These are phyloP conservation scores for Ramalina intermedia DNA, from an alignment of 495 filamentous ascomycete genomes.

Conservation along the genomic window DNA sequence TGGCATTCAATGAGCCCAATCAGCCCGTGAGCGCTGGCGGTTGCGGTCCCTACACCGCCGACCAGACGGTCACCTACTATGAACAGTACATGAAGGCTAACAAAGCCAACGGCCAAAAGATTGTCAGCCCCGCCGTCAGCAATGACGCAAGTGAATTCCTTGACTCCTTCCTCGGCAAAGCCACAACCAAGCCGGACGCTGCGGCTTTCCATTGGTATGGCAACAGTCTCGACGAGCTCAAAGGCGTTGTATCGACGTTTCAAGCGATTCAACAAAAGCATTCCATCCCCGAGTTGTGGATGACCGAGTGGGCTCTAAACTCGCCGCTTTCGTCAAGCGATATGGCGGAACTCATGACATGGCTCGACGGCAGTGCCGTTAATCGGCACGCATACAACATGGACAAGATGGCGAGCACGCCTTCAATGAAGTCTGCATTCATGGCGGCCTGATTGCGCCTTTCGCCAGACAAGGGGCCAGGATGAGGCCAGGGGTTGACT, in stretches of 20 bases:
- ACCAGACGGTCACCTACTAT: neutral
- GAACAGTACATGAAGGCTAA: constrained; percentile 1
- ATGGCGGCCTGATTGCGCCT: neutral
- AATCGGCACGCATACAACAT: constrained; percentile 72
- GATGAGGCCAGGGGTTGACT: neutral
- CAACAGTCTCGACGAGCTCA: constrained; percentile 35
- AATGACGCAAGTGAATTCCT: constrained; percentile 1
- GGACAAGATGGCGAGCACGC: constrained; percentile 18
- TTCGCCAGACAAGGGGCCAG: neutral
- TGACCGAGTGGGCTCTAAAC: constrained; percentile 57
- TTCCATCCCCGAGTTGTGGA: constrained; percentile 49
- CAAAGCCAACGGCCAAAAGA: constrained; percentile 3
- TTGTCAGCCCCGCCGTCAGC: constrained; percentile 1
- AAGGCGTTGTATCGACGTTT: constrained; percentile 40
- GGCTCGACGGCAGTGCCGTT: constrained; percentile 50
- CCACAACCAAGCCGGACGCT: constrained; percentile 6
- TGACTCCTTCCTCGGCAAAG: constrained; percentile 3
- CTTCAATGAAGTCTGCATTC: neutral
- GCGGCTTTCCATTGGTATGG: constrained; percentile 14
- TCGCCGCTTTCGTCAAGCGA: constrained; percentile 29
- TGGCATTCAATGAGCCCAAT: constrained; percentile 13
- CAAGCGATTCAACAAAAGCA: constrained; percentile 28
- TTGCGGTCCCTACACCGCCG: neutral
- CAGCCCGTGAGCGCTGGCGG: constrained; percentile 4
- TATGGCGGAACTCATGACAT: constrained; percentile 38